These are phyloP conservation scores for Zychaea mexicana DNA, from an alignment of 371 early-diverging fungal genomes.

Conservation along the genomic window DNA sequence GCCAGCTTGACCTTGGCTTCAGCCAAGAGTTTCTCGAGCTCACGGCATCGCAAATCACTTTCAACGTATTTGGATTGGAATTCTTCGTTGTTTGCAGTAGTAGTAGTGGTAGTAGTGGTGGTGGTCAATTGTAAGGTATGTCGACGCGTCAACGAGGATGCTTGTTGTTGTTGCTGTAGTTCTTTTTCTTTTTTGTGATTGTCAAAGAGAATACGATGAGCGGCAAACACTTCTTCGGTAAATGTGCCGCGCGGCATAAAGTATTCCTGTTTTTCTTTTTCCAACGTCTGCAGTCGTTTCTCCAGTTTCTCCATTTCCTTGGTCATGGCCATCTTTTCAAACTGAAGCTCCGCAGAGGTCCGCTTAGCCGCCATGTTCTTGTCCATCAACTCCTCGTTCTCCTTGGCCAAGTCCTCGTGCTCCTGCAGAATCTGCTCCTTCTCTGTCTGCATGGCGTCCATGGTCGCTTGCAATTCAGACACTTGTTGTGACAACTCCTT, in stretches of 20 bases:
- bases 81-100: constrained; percentile 11
- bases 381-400: constrained; percentile 37
- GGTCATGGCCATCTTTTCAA: constrained; percentile 36
- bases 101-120: background rate
- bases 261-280: constrained; percentile 43
- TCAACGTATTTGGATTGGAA: constrained; percentile 42
- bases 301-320: constrained; percentile 38
- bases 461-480: constrained; percentile 8
- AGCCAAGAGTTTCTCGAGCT: constrained; percentile 50
- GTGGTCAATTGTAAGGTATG: background rate
- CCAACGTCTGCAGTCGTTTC: constrained; percentile 24
- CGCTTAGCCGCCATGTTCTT: constrained; percentile 42
- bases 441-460: constrained; percentile 14
- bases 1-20: constrained; percentile 51
- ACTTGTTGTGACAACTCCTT: constrained; percentile 18
- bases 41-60: constrained; percentile 50
- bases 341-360: constrained; percentile 39
- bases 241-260: constrained; percentile 44
- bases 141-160: background rate
- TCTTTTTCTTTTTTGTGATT: constrained; percentile 20
- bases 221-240: constrained; percentile 52
- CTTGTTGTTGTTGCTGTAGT: background rate
- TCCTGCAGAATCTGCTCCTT: constrained; percentile 33
- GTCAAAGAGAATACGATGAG: constrained; percentile 38
- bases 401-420: constrained; percentile 36